Evolutionary conservation across 139 green algal genomes (phyloP).

Genomic region (Zygnema circumcarinatum): DNA sequence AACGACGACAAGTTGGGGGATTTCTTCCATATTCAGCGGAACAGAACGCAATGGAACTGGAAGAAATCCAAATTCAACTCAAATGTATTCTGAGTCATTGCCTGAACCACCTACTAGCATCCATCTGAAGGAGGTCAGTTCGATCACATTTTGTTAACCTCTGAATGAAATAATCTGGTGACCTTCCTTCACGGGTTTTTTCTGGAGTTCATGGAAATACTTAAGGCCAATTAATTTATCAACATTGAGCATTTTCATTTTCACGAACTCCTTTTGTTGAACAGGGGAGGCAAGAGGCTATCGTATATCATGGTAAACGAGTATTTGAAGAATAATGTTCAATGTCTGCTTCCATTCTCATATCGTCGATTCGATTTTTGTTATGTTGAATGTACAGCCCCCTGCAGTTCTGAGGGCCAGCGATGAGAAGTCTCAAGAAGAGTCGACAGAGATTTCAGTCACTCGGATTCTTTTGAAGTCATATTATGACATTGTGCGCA

Average conservation of each 20-base stretch:
- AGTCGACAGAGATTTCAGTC: constrained; percentile 84
- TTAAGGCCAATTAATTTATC: no score
- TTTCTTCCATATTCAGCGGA: constrained; percentile 41
- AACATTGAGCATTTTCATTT: no score
- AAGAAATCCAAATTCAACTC: neutral
- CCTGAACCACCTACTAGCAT: constrained; percentile 31
- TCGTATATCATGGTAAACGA: no score
- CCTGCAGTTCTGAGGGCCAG: constrained; percentile 46
- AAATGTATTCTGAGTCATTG: neutral
- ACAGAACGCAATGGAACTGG: constrained; percentile 20
- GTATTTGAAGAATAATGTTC: no score
- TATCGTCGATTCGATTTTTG: no score
- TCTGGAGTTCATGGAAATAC: no score
- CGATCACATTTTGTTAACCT: no score
- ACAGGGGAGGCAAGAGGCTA: no score
- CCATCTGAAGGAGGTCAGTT: constrained; percentile 36
- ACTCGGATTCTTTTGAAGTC: constrained; percentile 84
- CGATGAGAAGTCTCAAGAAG: constrained; percentile 67
- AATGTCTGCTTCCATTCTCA: no score
- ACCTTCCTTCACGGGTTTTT: no score
- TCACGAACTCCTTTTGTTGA: no score
- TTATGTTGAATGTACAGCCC: constrained; percentile 23
- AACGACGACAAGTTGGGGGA: constrained; percentile 20
- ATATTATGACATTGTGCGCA: constrained; percentile 91
- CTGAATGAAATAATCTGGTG: no score